These are phyloP conservation scores for Ceratocystis albifundus DNA, from an alignment of 2,329 filamentous ascomycete genomes.

Conservation along the genomic window DNA sequence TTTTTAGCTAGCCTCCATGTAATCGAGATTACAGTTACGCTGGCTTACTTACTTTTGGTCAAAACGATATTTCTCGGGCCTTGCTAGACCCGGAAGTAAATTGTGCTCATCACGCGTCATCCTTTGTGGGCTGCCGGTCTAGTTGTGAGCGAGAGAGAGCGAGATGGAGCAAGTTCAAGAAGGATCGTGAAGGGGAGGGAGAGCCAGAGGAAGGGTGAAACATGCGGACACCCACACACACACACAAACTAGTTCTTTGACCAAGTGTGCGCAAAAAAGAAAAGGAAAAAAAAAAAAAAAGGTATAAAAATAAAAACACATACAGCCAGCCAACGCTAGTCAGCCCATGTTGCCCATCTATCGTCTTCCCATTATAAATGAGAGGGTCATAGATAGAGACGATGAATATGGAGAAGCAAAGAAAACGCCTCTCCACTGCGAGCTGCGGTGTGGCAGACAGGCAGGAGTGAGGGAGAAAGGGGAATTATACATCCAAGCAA, in stretches of 20 bases:
- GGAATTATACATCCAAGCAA: not conserved
- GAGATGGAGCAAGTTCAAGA: constrained; percentile 6
- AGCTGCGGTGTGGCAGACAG: not conserved
- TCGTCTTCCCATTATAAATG: not conserved
- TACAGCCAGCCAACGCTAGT: not conserved
- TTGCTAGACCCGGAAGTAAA: not conserved
- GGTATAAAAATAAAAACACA: not conserved
- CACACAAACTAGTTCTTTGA: not conserved
- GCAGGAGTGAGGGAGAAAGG: not conserved
- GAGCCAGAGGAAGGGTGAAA: not conserved
- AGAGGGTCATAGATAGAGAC: not conserved
- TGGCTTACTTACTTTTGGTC: not conserved
- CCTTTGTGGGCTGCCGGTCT: not conserved
- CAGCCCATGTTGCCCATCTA: too few relatives aligned
- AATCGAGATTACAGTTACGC: constrained; percentile 1
- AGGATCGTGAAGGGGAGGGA: not conserved
- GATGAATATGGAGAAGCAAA: not conserved
- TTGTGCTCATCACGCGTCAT: constrained; percentile 4
- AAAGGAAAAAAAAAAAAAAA: too few relatives aligned
- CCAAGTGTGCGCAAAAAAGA: too few relatives aligned
- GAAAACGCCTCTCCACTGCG: not conserved
- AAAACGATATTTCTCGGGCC: not conserved
- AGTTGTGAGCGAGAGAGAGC: not conserved
- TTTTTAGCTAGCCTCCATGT: not conserved
- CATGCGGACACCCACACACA: not conserved